Percentiles rank a stretch among this genome's conserved stretches.
These are phyloP conservation scores for maize (Zea mays) DNA, from an alignment of 176 grass and related monocot genomes.

Conservation along the genomic window DNA sequence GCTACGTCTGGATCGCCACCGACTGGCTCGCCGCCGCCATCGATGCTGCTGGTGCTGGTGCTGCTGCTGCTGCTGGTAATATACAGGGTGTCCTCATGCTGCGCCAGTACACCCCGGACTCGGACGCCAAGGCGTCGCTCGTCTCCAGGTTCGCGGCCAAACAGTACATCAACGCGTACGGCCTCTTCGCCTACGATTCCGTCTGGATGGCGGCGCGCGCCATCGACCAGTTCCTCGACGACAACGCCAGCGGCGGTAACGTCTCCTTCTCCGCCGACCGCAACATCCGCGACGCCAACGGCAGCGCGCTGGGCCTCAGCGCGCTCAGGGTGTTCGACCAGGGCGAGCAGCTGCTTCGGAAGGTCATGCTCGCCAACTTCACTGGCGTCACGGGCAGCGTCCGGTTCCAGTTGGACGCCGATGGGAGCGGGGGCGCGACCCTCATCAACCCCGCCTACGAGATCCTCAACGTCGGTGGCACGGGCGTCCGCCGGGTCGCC, in stretches of 20 bases:
- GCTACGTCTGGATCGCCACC: slow-evolving; percentile 87
- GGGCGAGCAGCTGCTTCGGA: slow-evolving; percentile 56
- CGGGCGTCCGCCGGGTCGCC: slow-evolving; percentile 60
- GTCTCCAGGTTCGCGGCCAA: slow-evolving; percentile 37
- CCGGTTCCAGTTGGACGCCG: slow-evolving; percentile 52
- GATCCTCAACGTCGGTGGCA: slow-evolving; percentile 76
- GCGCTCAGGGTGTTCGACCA: slow-evolving; percentile 62
- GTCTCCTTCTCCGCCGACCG: slow-evolving; percentile 67
- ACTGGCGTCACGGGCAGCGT: slow-evolving; percentile 67
- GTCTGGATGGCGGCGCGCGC: slow-evolving; percentile 76
- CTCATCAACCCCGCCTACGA: slow-evolving; percentile 62
- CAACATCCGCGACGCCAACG: slow-evolving; percentile 41
- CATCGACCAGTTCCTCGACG: slow-evolving; percentile 58
- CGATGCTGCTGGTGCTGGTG: not conserved
- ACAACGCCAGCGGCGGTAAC: slow-evolving; percentile 12
- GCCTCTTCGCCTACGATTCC: slow-evolving; percentile 74
- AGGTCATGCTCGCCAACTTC: slow-evolving; percentile 62
- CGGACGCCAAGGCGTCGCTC: slow-evolving; percentile 56
- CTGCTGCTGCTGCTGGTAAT: not conserved
- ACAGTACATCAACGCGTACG: slow-evolving; percentile 55
- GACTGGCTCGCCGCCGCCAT: slow-evolving; percentile 81
- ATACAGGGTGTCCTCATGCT: slow-evolving; percentile 71
- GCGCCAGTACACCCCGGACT: slow-evolving; percentile 66
- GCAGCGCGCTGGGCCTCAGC: slow-evolving; percentile 50
- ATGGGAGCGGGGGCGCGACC: slow-evolving; percentile 29